phyloP scores from a whole-genome alignment of 163 green algal genomes.

The Scenedesmus sp. region DNA sequence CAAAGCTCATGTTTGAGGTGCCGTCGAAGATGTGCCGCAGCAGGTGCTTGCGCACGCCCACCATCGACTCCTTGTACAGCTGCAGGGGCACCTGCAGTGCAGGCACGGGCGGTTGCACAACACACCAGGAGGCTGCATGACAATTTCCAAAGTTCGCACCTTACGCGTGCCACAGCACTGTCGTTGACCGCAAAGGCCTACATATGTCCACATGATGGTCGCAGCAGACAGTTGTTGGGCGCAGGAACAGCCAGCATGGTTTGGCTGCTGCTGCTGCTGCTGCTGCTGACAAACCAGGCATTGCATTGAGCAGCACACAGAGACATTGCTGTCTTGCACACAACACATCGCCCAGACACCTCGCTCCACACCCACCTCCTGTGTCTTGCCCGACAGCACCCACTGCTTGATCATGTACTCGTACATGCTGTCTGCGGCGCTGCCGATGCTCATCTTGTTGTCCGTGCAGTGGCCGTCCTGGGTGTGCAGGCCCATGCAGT shows the following conservation, averaged over 20 bases:
- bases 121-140: not conserved
- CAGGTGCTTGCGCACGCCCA: conserved; percentile 75
- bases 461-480: conserved; percentile 15
- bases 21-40: conserved; percentile 52
- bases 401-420: conserved; percentile 98
- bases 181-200: not conserved
- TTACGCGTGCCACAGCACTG: not conserved
- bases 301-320: not conserved
- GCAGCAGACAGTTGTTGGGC: no score
- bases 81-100: conserved; percentile 69
- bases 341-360: not conserved
- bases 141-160: not conserved
- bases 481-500: conserved; percentile 58
- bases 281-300: not conserved
- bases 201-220: no score
- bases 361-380: conserved; percentile 57
- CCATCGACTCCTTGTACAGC: conserved; percentile 79
- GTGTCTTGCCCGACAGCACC: conserved; percentile 73
- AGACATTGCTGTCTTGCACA: not conserved
- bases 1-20: conserved; percentile 37
- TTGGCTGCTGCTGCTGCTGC: not conserved
- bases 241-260: no score
- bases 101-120: no score
- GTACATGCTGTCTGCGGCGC: conserved; percentile 84
- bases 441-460: conserved; percentile 42